phyloP scores from a whole-genome alignment of 2,329 filamentous ascomycete genomes.

The Hypoxylon sp. region DNA sequence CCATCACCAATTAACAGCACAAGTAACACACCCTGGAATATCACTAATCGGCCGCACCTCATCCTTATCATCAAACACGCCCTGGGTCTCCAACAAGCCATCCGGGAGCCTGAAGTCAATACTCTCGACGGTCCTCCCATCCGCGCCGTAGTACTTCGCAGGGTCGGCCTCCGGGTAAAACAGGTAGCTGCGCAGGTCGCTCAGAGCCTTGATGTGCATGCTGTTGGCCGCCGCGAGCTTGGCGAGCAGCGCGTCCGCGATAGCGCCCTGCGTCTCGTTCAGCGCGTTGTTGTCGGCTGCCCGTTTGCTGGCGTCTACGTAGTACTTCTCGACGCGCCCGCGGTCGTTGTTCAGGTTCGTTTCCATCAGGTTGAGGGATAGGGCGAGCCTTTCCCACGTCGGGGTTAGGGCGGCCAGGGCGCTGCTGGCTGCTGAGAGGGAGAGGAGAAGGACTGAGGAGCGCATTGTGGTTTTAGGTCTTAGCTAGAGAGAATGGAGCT shows the following conservation, averaged over 20 bases:
- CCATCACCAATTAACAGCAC: conserved; percentile 29
- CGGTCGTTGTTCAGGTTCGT: conserved; percentile 34
- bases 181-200: conserved; percentile 36
- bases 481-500: neutral
- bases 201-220: conserved; percentile 32
- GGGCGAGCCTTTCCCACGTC: conserved; percentile 28
- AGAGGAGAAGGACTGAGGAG: conserved; percentile 1
- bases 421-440: conserved; percentile 4
- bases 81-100: conserved; percentile 35
- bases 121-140: neutral
- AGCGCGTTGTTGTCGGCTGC: conserved; percentile 33
- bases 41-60: conserved; percentile 14
- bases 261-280: conserved; percentile 25
- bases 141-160: conserved; percentile 30
- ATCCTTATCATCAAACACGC: conserved; percentile 34
- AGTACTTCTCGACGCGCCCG: conserved; percentile 22
- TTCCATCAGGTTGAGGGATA: conserved; percentile 31
- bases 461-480: conserved; percentile 20
- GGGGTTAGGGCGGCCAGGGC: conserved; percentile 10
- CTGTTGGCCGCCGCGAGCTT: conserved; percentile 31
- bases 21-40: conserved; percentile 30
- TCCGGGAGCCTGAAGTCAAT: conserved; percentile 31
- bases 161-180: conserved; percentile 34
- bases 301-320: conserved; percentile 9
- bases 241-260: conserved; percentile 15